phyloP scores from a whole-genome alignment of 1,139 yeast genomes.

The Lodderomyces oxycetoniae region DNA sequence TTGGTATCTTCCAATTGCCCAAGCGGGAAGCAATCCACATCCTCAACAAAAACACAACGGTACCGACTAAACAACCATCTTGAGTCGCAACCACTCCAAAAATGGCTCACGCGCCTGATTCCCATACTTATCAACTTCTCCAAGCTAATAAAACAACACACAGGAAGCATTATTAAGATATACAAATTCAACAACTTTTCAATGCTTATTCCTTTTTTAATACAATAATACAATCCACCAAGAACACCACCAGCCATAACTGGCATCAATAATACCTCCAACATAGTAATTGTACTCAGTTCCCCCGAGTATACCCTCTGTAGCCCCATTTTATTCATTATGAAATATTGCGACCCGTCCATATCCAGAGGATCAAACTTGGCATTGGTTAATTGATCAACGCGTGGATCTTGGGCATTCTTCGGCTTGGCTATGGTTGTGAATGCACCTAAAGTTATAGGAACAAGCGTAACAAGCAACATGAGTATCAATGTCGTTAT shows the following conservation, averaged over 20 bases:
- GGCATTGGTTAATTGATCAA: constrained; percentile 24
- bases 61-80: constrained; percentile 17
- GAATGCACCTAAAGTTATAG: constrained; percentile 32
- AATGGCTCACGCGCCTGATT: constrained; percentile 14
- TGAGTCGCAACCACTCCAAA: constrained; percentile 13
- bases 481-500: neutral
- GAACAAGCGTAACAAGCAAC: neutral
- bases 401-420: constrained; percentile 39
- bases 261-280: constrained; percentile 35
- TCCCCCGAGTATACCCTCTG: constrained; percentile 4
- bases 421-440: constrained; percentile 41
- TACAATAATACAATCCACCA: constrained; percentile 30
- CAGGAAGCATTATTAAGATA: constrained; percentile 24
- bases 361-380: constrained; percentile 46
- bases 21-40: constrained; percentile 19
- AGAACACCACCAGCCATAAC: constrained; percentile 34
- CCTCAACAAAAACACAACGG: constrained; percentile 18
- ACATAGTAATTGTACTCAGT: constrained; percentile 1
- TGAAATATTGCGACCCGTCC: constrained; percentile 21
- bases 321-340: constrained; percentile 17
- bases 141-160: constrained; percentile 14
- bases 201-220: constrained; percentile 21
- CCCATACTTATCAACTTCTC: constrained; percentile 8
- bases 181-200: constrained; percentile 31
- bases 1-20: constrained; percentile 19